Percentiles rank a stretch among this genome's conserved stretches.
Evolutionary conservation across 2,329 filamentous ascomycete genomes (phyloP).

Genomic region (Fusarium dlaminii): DNA sequence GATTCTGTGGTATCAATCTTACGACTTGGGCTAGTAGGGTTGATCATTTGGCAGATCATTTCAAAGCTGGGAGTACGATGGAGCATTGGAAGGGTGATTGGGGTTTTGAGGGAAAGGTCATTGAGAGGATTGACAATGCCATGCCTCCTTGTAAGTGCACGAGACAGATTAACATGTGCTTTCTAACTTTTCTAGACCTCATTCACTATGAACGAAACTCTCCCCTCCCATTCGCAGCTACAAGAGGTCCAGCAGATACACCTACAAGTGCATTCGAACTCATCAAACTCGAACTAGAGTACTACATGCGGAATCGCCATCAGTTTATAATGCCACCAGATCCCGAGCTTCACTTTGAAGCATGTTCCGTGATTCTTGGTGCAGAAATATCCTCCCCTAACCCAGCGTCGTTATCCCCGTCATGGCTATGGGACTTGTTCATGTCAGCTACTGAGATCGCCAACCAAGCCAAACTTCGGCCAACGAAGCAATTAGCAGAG

Average conservation of each 20-base stretch:
- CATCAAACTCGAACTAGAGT: conserved; percentile 31
- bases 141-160: conserved; percentile 51
- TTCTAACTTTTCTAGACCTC: conserved; percentile 22
- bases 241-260: conserved; percentile 32
- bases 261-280: conserved; percentile 34
- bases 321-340: conserved; percentile 20
- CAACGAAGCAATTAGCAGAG: conserved; percentile 24
- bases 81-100: conserved; percentile 56
- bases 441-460: conserved; percentile 27
- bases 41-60: conserved; percentile 54
- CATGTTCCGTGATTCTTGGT: conserved; percentile 23
- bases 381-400: conserved; percentile 27
- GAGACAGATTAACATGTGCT: fast-evolving
- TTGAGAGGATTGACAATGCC: conserved; percentile 53
- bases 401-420: conserved; percentile 13
- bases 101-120: conserved; percentile 52
- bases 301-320: conserved; percentile 27
- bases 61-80: conserved; percentile 53
- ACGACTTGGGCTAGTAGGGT: conserved; percentile 49
- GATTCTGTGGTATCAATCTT: conserved; percentile 52
- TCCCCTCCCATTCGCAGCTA: conserved; percentile 30
- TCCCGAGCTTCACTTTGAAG: conserved; percentile 27
- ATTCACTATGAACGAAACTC: conserved; percentile 35
- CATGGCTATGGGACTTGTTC: conserved; percentile 34
- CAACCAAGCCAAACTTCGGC: conserved; percentile 22